These are phyloP conservation scores for Blastobotrys mokoenaii DNA, from an alignment of 805 yeast species.

Conservation along the genomic window DNA sequence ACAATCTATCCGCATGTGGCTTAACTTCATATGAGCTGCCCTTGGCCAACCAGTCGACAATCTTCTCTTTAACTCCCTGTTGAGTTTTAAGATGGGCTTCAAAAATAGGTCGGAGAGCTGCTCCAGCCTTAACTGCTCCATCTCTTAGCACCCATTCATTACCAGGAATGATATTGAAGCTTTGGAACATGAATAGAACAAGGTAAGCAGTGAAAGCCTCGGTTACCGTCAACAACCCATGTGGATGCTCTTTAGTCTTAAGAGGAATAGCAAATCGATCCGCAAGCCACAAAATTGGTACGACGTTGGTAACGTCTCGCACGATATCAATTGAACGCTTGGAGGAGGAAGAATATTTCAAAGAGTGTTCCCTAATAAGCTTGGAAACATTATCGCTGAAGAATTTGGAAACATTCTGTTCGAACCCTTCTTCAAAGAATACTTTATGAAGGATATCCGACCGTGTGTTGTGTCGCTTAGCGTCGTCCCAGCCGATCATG, in stretches of 20 bases:
- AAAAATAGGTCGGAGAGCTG: neutral
- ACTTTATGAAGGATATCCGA: constrained; percentile 1
- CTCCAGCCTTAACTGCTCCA: constrained; percentile 1
- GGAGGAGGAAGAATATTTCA: neutral
- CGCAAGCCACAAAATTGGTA: constrained; percentile 2
- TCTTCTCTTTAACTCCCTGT: neutral
- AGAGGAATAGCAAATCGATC: constrained; percentile 2
- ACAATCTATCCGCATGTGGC: constrained; percentile 1
- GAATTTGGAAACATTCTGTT: neutral
- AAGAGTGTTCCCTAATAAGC: constrained; percentile 1
- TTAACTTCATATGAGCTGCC: constrained; percentile 2
- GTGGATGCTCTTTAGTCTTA: constrained; percentile 1
- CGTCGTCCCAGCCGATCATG: constrained; percentile 3
- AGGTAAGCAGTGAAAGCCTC: constrained; percentile 2
- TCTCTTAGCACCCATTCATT: constrained; percentile 2
- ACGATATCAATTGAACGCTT: constrained; percentile 1
- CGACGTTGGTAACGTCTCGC: constrained; percentile 2
- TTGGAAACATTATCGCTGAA: neutral
- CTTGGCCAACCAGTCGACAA: constrained; percentile 4
- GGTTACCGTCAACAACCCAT: neutral
- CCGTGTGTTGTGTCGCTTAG: constrained; percentile 1
- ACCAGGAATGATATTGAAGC: constrained; percentile 2
- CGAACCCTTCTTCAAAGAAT: constrained; percentile 2
- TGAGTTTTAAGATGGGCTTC: constrained; percentile 3
- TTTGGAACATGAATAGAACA: constrained; percentile 3